Conservation (phyloP, 2,329 filamentous ascomycete genomes). For the Trichoderma breve region DNA sequence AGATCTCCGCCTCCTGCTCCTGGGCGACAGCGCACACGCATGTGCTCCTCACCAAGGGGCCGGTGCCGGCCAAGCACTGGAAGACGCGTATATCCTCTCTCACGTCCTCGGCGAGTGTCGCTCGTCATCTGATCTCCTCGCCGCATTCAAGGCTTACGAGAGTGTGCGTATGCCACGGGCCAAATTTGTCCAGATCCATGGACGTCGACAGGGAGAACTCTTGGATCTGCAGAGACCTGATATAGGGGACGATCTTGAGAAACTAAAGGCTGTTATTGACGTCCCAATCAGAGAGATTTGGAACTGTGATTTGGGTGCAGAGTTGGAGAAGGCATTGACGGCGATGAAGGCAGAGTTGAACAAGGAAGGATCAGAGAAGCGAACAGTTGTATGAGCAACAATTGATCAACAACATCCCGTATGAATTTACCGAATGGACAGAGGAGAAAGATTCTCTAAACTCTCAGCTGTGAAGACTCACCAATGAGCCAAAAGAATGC, state of each 20-base stretch:
- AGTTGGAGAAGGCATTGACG: conserved; percentile 3
- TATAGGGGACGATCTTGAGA: conserved; percentile 16
- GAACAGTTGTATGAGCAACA: neutral
- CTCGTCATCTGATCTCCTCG: neutral
- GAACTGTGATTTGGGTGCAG: conserved; percentile 1
- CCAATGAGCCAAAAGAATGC: neutral
- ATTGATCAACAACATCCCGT: neutral
- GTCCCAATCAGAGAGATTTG: conserved; percentile 13
- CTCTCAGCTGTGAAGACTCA: neutral
- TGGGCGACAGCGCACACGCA: conserved; percentile 50
- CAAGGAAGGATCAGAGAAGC: neutral
- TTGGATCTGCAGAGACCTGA: conserved; percentile 17
- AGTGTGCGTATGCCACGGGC: conserved; percentile 20
- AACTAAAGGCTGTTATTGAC: conserved; percentile 12
- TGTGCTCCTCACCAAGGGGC: conserved; percentile 46
- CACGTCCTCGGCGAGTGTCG: conserved; percentile 20
- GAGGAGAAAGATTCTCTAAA: neutral
- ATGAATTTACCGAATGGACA: neutral
- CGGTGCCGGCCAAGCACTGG: conserved; percentile 42
- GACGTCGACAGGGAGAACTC: conserved; percentile 21
- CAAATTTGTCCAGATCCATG: conserved; percentile 20
- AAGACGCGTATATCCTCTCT: conserved; percentile 32
- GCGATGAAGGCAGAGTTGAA: neutral
- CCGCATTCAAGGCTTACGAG: conserved; percentile 23
- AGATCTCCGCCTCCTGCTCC: conserved; percentile 38